Evolutionary conservation across 257 asterid species (phyloP), one percentile per base, ranked within the genome.

Genomic region (Paulownia fortunei): DNA sequence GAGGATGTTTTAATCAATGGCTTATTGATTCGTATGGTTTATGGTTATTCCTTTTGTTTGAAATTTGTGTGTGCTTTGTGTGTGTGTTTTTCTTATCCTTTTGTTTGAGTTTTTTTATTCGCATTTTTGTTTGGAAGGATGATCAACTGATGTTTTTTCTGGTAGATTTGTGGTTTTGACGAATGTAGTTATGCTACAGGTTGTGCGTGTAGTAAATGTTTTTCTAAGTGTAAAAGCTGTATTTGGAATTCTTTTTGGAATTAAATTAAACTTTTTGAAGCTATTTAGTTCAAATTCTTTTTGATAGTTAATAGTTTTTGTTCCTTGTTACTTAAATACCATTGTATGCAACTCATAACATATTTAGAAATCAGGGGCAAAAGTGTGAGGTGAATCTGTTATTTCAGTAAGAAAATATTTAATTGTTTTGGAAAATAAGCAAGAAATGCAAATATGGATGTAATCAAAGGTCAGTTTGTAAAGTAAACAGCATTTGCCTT

Each of bases 161-260:
- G 24, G n/a, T 52, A 26, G 74, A 66, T 58, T 72, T 59, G 80
- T 18, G 62, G 26, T 34, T 64, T 67, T 11, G 6, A 16, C 60
- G 49, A 46, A 67, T 65, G 55, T 73, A 13, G 21, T 37, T 37
- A 18, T 72, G 34, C 19, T 15, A 26, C n/a, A 19, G 37, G 49
- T 66, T 66, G 30, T 13, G 62, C 19, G 30, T 72, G 44, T 60
- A 27, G 26, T 39, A 37, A 37, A 49, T 73, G 65, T 34, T 46
- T 39, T 72, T 69, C 24, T 73, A 36, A 37, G 26, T 63, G 74
- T 26, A 54, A 58, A 37, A 49, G 44, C 63, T 69, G 69, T n/a
- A 18, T 52, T 51, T 58, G 60, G n/a, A 61, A 76, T 21, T 60
- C 4, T 23, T 49, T 64, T 76, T 72, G 69, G 66, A 70, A 19